phyloP scores from a whole-genome alignment of 306 rosid genomes.

The Prunus mira region DNA sequence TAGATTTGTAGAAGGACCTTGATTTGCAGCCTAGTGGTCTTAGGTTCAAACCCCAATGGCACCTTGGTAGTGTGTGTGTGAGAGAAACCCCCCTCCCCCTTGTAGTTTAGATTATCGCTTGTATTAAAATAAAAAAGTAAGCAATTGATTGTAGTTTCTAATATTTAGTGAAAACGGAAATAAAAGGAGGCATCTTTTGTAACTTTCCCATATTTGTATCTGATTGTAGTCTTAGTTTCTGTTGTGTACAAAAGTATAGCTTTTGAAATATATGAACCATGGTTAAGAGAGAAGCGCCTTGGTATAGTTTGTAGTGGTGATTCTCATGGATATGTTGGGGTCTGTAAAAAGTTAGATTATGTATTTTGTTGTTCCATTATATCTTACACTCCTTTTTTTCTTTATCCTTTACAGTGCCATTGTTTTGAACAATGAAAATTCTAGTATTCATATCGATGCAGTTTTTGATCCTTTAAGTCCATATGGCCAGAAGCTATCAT shows the following conservation, averaged over 20 bases:
- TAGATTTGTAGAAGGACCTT: too few relatives aligned
- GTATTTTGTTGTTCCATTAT: conserved; percentile 11
- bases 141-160: background rate
- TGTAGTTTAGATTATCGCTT: too few relatives aligned
- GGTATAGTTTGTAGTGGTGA: conserved; percentile 12
- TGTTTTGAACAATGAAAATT: conserved; percentile 56
- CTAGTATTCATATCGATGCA: conserved; percentile 88
- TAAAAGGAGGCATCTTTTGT: background rate
- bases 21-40: too few relatives aligned
- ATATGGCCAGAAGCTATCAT: conserved; percentile 83
- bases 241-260: background rate
- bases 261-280: background rate
- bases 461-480: conserved; percentile 95
- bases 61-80: too few relatives aligned
- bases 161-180: background rate
- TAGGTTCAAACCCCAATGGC: too few relatives aligned
- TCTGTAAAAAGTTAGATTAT: conserved; percentile 13
- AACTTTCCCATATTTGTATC: background rate
- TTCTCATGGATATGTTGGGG: background rate
- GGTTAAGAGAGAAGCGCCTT: background rate
- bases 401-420: conserved; percentile 70
- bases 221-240: background rate
- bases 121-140: background rate
- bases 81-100: too few relatives aligned
- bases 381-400: conserved; percentile 23